Base-by-base conservation (phyloP, 176 grass and related monocot species). In the Bolboschoenus planiculmis region DNA sequence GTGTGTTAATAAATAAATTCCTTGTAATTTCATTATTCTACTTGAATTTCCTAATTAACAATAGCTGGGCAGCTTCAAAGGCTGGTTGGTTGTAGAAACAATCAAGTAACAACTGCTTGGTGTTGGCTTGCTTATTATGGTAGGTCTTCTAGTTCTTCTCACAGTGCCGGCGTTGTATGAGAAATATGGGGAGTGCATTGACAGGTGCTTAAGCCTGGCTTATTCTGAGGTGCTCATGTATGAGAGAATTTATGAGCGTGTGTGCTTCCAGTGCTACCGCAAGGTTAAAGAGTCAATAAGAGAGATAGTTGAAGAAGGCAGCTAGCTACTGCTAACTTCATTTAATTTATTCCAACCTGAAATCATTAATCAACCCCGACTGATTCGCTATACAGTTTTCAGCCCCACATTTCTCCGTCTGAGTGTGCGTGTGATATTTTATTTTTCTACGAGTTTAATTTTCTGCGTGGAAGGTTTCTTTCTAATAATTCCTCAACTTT, bases 221-320 rank as follows among this genome's bases (percentile, higher is more conserved):
- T 87, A 84, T n/a, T 26, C 42, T 27, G 93, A 94, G 78, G 79
- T 97, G 48, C 87, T 87, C 40, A 91, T 91, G 88, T 94, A 97
- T 37, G 86, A 91, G 89, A 53, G 85, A 61, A 58, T 90, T 7
- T 97, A 92, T 56, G 84, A 86, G 80, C 88, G 78, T 75, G 36
- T 86, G 24, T 92, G 87, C 79, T 72, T 87, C 42, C 87, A 88
- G 21, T 91, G 84, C 85, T 87, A 83, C 70, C 37, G 82, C 79
- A 79, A 79, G 15, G 35, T 84, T 6, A 92, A 86, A 39, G 85
- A 88, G 6, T 84, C 81, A 30, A 40, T 91, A 55, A 48, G 88
- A 16, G 73, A 91, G 88, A 59, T 86, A 24, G 58, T 89, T 31
- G 83, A 90, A 65, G 90, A 92, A 82, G 79, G 48, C 37, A 64